phyloP scores from a whole-genome alignment of 2,329 filamentous ascomycete genomes.

The Podosphaera fusca region DNA sequence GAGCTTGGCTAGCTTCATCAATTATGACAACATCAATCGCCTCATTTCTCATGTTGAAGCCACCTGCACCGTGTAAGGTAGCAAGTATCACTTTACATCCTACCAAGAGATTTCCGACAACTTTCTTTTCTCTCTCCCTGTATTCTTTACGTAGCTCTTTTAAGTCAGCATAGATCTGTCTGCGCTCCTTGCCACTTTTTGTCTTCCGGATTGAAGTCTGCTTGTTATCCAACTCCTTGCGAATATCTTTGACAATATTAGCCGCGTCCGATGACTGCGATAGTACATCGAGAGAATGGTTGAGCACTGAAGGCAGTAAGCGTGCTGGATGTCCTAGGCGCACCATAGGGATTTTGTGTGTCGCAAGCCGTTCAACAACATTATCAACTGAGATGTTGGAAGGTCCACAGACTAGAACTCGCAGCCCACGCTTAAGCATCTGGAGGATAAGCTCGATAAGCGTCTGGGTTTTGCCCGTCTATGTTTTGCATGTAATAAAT shows the following conservation, averaged over 20 bases:
- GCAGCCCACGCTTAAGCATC: conserved; percentile 45
- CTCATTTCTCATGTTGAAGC: conserved; percentile 56
- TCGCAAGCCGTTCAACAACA: conserved; percentile 74
- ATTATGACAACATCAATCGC: conserved; percentile 86
- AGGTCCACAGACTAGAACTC: conserved; percentile 81
- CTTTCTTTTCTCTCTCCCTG: conserved; percentile 59
- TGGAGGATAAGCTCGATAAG: conserved; percentile 91
- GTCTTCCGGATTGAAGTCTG: conserved; percentile 77
- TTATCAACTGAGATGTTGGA: conserved; percentile 98
- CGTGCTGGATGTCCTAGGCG: conserved; percentile 83
- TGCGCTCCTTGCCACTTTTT: conserved; percentile 53
- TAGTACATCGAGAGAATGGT: conserved; percentile 75
- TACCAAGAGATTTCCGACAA: conserved; percentile 51
- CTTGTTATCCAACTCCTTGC: conserved; percentile 80
- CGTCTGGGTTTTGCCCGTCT: conserved; percentile 92
- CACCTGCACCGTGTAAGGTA: conserved; percentile 79
- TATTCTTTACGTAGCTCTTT: conserved; percentile 75
- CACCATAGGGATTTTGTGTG: conserved; percentile 67
- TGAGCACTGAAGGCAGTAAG: conserved; percentile 65
- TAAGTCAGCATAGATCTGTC: conserved; percentile 63
- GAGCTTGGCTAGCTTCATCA: conserved; percentile 84
- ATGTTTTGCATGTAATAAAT: not conserved
- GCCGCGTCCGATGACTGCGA: conserved; percentile 80
- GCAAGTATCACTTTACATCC: conserved; percentile 74
- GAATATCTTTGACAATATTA: conserved; percentile 69